Base-by-base conservation (phyloP, 202 grass and related monocot species). In the Sporobolus alterniflorus region DNA sequence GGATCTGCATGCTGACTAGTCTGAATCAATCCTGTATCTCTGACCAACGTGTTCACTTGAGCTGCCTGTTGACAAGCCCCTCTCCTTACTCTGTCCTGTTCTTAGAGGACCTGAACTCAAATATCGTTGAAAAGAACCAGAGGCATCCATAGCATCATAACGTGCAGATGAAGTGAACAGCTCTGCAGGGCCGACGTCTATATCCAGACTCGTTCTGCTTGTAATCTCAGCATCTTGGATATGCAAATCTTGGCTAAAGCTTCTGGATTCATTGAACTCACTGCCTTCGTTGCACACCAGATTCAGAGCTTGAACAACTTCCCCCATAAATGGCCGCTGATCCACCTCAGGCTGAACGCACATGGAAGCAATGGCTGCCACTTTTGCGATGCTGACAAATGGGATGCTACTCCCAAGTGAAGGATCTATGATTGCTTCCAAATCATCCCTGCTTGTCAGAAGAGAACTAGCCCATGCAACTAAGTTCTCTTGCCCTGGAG, bases 331-430 rank as follows among this genome's bases (percentile, higher is more conserved):
- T 22, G 97, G 97, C 33, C 97, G 83, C 30, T 99, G 97, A 67
- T 99, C 91, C 15, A 99, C 97, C 87, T 99, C 97, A 71, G 97
- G 97, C 81, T 99, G 97, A 60, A 99, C 93, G 8, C 97, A 99
- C 97, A 99, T 99, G 31, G 93, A 99, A 85, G 93, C 91, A 82
- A 99, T 99, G 40, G 97, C 97, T 85, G 93, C 93, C 64, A 97
- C 93, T 77, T 94, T 99, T 10, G 93, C 91, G 11, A 94, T 65
- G 71, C 78, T 89, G 78, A 92, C 91, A 76, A 92, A 92, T 50
- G 85, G 76, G 76, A 92, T 84, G 69, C 41, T 84, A 26, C 43
- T 81, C 75, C 83, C 86, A 41, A 99, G 83, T 71, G 91, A 94
- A 29, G 66, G 89, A 76, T 99, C 93, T 8, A 94, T 59, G 71